Evolutionary conservation across 352 stramenopile species (phyloP).

Genomic region (Pythium plurisporium): DNA sequence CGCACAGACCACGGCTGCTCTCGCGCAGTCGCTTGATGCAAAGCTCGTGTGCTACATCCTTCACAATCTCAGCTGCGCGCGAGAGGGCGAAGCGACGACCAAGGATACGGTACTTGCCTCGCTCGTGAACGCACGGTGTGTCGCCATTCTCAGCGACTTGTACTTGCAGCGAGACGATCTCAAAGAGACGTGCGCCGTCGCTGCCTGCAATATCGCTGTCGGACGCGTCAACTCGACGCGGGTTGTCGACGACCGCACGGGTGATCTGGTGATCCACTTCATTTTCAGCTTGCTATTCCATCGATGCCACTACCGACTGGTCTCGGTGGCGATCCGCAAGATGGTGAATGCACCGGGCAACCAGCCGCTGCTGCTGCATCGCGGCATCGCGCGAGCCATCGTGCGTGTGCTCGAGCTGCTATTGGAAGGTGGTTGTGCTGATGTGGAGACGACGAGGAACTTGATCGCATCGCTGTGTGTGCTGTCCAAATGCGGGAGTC

Average conservation of each 20-base stretch:
- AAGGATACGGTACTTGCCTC: slow-evolving; percentile 34
- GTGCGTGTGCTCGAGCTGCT: slow-evolving; percentile 41
- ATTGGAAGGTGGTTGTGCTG: slow-evolving; percentile 5
- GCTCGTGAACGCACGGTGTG: slow-evolving; percentile 43
- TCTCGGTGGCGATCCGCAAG: slow-evolving; percentile 53
- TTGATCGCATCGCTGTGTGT: slow-evolving; percentile 43
- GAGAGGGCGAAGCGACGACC: too few relatives aligned
- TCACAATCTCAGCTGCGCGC: slow-evolving; percentile 67
- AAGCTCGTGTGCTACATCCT: slow-evolving; percentile 65
- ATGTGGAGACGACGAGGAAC: slow-evolving; percentile 35
- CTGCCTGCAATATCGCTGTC: slow-evolving; percentile 59
- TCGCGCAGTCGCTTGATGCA: slow-evolving; percentile 15
- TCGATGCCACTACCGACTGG: slow-evolving; percentile 31
- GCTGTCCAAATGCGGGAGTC: slow-evolving; percentile 41
- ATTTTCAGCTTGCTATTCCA: slow-evolving; percentile 37
- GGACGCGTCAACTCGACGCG: slow-evolving; percentile 64
- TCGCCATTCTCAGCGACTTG: slow-evolving; percentile 46
- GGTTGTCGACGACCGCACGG: slow-evolving; percentile 46
- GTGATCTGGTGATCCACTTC: slow-evolving; percentile 54
- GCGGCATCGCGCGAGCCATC: slow-evolving; percentile 38
- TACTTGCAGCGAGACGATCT: slow-evolving; percentile 43
- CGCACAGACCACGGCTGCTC: neutral
- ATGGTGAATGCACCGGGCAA: slow-evolving; percentile 64
- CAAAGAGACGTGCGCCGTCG: slow-evolving; percentile 49
- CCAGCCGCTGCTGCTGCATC: slow-evolving; percentile 37